phyloP scores from a whole-genome alignment of 192 early-diverging fungal genomes.

The Coemansia sp. region DNA sequence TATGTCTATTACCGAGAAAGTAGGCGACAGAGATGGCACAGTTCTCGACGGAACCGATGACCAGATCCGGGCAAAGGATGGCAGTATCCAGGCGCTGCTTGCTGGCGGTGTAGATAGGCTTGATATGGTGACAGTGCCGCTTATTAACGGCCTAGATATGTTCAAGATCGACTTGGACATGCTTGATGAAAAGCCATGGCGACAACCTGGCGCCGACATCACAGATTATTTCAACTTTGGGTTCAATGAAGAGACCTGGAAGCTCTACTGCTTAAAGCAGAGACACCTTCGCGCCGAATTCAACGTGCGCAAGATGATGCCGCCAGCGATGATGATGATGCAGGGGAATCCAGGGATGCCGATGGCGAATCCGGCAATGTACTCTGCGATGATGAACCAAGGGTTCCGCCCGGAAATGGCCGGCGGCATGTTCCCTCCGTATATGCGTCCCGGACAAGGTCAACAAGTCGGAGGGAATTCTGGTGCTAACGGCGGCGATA shows the following conservation, averaged over 20 bases:
- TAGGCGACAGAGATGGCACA: constrained; percentile 10
- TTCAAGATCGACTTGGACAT: constrained; percentile 89
- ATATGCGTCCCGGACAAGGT: constrained; percentile 17
- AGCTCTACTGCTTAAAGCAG: constrained; percentile 92
- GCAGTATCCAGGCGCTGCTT: constrained; percentile 31
- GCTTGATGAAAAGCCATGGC: constrained; percentile 97
- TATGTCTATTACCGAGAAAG: neutral
- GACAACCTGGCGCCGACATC: constrained; percentile 87
- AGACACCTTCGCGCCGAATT: constrained; percentile 78
- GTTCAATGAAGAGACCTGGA: constrained; percentile 96
- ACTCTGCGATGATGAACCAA: constrained; percentile 33
- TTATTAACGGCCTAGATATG: constrained; percentile 72
- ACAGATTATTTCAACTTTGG: constrained; percentile 99
- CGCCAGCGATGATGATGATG: constrained; percentile 51
- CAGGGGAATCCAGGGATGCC: constrained; percentile 25
- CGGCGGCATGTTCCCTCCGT: constrained; percentile 43
- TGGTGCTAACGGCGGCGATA: constrained; percentile 5
- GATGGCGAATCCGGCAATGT: constrained; percentile 43
- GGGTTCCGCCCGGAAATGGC: constrained; percentile 31
- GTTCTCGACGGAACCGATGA: neutral
- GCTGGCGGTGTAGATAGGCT: constrained; percentile 33
- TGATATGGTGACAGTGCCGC: constrained; percentile 50
- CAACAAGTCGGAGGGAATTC: constrained; percentile 2
- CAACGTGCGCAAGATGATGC: constrained; percentile 60
- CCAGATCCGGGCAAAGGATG: neutral